Evolutionary conservation across 345 rosid species (phyloP), one percentile per base, ranked within the genome.

Genomic region (Camelina neglecta): DNA sequence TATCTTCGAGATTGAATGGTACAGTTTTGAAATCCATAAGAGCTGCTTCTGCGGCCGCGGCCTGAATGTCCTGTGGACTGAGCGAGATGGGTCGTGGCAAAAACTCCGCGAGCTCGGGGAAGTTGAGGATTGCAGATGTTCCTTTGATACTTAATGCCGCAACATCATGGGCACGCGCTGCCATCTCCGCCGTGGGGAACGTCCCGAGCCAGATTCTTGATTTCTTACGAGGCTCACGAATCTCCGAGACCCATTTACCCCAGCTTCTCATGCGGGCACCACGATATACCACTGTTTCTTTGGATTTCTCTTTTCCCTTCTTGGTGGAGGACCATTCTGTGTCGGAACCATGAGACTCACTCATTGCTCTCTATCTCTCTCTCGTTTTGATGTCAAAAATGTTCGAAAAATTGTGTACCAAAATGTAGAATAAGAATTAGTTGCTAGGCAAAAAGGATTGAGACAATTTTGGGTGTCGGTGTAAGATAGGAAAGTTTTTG

Each of bases 171-270:
- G 96, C 97, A 6, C 96, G 85, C 6, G 97, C 97, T 1, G 97
- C 97, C 97, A 89, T 91, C 81, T 91, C 97, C 0, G 95, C 91
- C 0, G 89, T 88, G 0, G 96, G 85, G 78, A 86, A 92, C 38
- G 96, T 89, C 0, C 97, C 97, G 8, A 89, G 85, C 97, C 97
- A 92, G 78, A 92, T 92, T 79, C 97, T 89, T 6, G 93, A 87
- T 72, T 91, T 91, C 74, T 89, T 91, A 35, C 92, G 82, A 0
- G 97, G 97, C 80, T 87, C 93, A 0, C 97, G 86, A 69, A 92
- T 89, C 80, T 92, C 96, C 0, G 96, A 89, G 8, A 92, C 97
- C 97, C 97, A 92, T 81, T 89, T 92, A 12, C 96, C 97, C 96
- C 93, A 92, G 77, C 69, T 86, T 20, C 97, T 75, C 97, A 92